A percentile compares a stretch with the other conserved stretches of the same genome.
phyloP scores from a whole-genome alignment of 345 rosid genomes.

The Erucastrum elatum region DNA sequence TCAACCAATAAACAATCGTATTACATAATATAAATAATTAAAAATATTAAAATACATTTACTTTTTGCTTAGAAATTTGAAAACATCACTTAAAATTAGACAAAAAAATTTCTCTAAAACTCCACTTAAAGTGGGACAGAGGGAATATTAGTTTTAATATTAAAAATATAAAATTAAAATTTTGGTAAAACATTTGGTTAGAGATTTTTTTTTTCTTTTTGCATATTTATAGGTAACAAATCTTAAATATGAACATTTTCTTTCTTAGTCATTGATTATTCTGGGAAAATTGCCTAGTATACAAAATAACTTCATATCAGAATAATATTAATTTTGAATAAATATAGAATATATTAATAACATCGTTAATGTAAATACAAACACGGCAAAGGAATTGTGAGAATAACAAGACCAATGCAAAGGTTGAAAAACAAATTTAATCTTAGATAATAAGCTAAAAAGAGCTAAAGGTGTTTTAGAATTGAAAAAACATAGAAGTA shows the following conservation, averaged over 20 bases:
- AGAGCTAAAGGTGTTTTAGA: background rate
- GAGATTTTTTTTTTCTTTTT: no score
- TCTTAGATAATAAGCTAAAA: background rate
- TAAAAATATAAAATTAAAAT: no score
- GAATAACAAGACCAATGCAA: background rate
- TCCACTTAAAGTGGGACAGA: no score
- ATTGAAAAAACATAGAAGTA: background rate
- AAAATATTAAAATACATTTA: no score
- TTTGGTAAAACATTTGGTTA: no score
- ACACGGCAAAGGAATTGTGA: background rate
- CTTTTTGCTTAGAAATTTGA: no score
- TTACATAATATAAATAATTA: no score
- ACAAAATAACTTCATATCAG: background rate
- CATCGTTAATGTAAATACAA: background rate
- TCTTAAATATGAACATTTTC: background rate
- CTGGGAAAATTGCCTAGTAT: background rate
- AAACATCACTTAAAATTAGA: no score
- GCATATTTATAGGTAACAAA: no score
- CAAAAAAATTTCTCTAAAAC: no score
- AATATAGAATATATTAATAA: background rate
- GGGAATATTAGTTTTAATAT: no score
- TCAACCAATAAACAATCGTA: no score
- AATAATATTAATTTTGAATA: background rate
- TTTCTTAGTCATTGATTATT: background rate
- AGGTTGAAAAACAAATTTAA: background rate